phyloP scores from a whole-genome alignment of 1,284 basidiomycete species.

The Cutaneotrichosporon sp. region DNA sequence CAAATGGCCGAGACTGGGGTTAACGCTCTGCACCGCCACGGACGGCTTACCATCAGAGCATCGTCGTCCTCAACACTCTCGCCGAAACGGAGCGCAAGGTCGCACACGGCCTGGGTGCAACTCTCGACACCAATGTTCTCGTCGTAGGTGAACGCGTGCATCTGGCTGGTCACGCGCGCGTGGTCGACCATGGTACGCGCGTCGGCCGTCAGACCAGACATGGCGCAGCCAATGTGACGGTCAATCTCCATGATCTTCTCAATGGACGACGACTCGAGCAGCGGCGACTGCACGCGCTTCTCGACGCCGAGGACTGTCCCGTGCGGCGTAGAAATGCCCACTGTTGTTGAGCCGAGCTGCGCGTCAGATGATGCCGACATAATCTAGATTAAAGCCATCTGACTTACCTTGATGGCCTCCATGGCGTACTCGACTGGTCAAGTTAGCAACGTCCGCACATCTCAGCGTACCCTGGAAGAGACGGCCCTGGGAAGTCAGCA shows the following conservation, averaged over 20 bases:
- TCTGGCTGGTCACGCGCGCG: slow-evolving; percentile 93
- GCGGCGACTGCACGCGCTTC: slow-evolving; percentile 95
- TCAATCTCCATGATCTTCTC: slow-evolving; percentile 99
- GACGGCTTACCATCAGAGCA: slow-evolving; percentile 73
- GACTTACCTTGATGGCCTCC: slow-evolving; percentile 85
- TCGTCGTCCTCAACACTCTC: slow-evolving; percentile 99
- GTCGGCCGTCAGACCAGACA: slow-evolving; percentile 97
- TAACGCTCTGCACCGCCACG: neutral
- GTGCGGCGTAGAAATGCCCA: slow-evolving; percentile 79
- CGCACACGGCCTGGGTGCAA: slow-evolving; percentile 95
- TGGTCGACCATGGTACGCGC: slow-evolving; percentile 99
- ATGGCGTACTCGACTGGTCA: slow-evolving; percentile 97
- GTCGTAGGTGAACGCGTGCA: slow-evolving; percentile 95
- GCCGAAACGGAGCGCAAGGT: slow-evolving; percentile 93
- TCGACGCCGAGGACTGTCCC: slow-evolving; percentile 95
- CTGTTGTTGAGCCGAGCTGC: slow-evolving; percentile 94
- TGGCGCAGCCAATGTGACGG: slow-evolving; percentile 89
- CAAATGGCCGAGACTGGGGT: slow-evolving; percentile 84
- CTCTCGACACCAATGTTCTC: slow-evolving; percentile 96
- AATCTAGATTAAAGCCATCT: neutral
- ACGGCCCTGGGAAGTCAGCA: slow-evolving; percentile 43
- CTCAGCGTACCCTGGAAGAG: slow-evolving; percentile 50
- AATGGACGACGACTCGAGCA: slow-evolving; percentile 91
- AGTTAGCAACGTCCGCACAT: slow-evolving; percentile 7
- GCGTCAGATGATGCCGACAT: slow-evolving; percentile 8